Evolutionary conservation across 2,329 filamentous ascomycete species (phyloP).

Genomic region (Clarireedia hainanense): DNA sequence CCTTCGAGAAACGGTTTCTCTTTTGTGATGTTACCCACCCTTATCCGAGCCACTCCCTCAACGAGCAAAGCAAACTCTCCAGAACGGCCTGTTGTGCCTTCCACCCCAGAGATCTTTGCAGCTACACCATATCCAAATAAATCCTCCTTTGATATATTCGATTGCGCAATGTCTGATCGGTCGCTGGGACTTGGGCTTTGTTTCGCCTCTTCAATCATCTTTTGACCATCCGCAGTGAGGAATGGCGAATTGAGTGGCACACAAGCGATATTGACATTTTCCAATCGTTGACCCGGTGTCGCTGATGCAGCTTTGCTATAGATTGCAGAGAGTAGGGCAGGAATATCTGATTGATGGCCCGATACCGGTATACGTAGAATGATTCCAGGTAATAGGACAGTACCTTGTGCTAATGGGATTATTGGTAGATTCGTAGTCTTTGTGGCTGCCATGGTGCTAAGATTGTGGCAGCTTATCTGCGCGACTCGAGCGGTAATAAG

Average conservation of each 20-base stretch:
- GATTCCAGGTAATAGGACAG: constrained; percentile 78
- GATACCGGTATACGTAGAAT: constrained; percentile 78
- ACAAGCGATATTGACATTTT: constrained; percentile 73
- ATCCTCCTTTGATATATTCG: constrained; percentile 58
- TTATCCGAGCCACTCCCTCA: constrained; percentile 73
- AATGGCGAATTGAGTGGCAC: constrained; percentile 74
- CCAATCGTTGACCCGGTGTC: constrained; percentile 54
- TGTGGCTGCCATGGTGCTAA: background rate
- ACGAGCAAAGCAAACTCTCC: constrained; percentile 78
- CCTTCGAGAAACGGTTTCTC: constrained; percentile 84
- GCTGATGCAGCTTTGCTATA: constrained; percentile 69
- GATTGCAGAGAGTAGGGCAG: constrained; percentile 76
- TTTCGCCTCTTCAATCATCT: constrained; percentile 60
- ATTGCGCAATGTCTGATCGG: constrained; percentile 43
- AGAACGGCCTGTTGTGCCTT: constrained; percentile 54
- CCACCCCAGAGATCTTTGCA: constrained; percentile 69
- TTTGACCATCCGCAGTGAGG: constrained; percentile 66
- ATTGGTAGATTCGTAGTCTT: constrained; percentile 50
- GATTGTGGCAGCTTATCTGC: background rate
- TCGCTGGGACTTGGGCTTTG: constrained; percentile 29
- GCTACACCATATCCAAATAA: constrained; percentile 78
- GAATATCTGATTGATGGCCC: constrained; percentile 74
- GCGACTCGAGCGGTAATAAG: background rate
- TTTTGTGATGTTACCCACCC: constrained; percentile 64
- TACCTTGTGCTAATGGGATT: constrained; percentile 72